These are phyloP conservation scores for Pisolithus tinctorius DNA, from an alignment of 768 basidiomycete genomes.

Conservation along the genomic window DNA sequence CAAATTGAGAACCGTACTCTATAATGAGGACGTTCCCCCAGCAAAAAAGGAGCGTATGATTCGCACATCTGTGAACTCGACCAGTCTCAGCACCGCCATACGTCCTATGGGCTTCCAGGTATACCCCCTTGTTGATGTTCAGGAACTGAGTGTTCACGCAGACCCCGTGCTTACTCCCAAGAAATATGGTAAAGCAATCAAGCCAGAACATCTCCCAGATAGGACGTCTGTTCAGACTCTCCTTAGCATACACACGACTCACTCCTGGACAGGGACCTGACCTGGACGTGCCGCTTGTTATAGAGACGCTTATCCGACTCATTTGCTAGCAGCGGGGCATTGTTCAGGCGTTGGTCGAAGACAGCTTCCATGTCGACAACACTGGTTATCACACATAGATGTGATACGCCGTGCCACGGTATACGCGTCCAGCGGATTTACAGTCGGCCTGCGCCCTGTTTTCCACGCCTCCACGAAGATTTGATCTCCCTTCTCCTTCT, in stretches of 20 bases:
- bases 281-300: slow-evolving; percentile 56
- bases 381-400: too few relatives aligned
- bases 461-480: too few relatives aligned
- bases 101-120: slow-evolving; percentile 91
- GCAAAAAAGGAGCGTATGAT: slow-evolving; percentile 56
- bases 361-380: too few relatives aligned
- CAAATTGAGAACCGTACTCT: slow-evolving; percentile 30
- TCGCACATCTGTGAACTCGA: slow-evolving; percentile 60
- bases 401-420: too few relatives aligned
- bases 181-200: slow-evolving; percentile 21
- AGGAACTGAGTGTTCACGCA: slow-evolving; percentile 29
- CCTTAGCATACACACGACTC: slow-evolving; percentile 82
- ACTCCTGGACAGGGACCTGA: slow-evolving; percentile 70
- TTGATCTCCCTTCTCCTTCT: too few relatives aligned
- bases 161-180: too few relatives aligned
- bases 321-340: slow-evolving; percentile 51
- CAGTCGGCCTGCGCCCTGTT: too few relatives aligned
- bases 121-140: background rate
- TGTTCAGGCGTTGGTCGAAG: slow-evolving; percentile 17
- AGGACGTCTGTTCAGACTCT: slow-evolving; percentile 42
- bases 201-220: slow-evolving; percentile 6
- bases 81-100: slow-evolving; percentile 69
- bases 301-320: slow-evolving; percentile 58
- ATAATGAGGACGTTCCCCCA: slow-evolving; percentile 52
- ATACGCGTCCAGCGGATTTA: too few relatives aligned